phyloP scores from a whole-genome alignment of 148 eudicot species.

The Vaccinium corymbosum region DNA sequence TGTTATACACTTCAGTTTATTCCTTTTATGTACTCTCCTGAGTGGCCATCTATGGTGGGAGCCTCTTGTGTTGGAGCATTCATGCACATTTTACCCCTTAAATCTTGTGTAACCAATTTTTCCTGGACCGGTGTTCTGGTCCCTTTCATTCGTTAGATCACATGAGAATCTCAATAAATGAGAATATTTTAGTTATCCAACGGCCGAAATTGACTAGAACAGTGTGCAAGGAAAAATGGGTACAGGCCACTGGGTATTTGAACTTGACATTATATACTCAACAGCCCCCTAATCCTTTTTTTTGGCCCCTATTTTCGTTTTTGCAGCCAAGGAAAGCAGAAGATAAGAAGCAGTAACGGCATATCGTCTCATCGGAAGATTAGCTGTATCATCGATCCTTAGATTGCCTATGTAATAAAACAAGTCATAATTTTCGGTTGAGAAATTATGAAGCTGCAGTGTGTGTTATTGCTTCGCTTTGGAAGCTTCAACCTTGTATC shows the following conservation, averaged over 20 bases:
- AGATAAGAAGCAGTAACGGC: constrained; percentile 51
- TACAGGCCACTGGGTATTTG: too few species aligned
- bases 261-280: neutral
- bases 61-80: neutral
- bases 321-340: constrained; percentile 69
- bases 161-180: too few species aligned
- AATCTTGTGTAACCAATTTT: neutral
- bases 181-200: too few species aligned
- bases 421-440: neutral
- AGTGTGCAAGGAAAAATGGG: too few species aligned
- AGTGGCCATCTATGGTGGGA: neutral
- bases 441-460: neutral
- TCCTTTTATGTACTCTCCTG: neutral
- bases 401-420: neutral
- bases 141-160: neutral
- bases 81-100: neutral
- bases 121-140: neutral
- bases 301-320: neutral
- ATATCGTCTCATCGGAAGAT: neutral
- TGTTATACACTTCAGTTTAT: neutral
- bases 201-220: too few species aligned
- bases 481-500: too few species aligned
- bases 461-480: too few species aligned
- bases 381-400: constrained; percentile 5
- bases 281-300: neutral